These are phyloP conservation scores for Gastrolobium bilobum DNA, from an alignment of 306 rosid species.

Conservation along the genomic window DNA sequence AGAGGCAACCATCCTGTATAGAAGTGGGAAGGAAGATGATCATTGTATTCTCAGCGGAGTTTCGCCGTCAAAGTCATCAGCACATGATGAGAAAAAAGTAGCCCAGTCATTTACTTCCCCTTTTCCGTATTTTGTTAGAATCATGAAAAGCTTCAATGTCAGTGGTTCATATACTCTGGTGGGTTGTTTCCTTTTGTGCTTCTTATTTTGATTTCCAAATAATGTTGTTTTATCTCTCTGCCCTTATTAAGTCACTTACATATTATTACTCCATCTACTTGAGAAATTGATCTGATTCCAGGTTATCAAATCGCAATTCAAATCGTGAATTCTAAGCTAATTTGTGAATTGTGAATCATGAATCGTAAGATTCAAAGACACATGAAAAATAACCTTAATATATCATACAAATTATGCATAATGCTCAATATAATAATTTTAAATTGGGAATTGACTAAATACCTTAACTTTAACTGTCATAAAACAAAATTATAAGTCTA, in stretches of 20 bases:
- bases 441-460: too few relatives aligned
- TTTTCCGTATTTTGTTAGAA: slow-evolving; percentile 82
- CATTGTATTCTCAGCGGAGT: slow-evolving; percentile 52
- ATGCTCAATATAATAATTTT: too few relatives aligned
- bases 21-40: slow-evolving; percentile 62
- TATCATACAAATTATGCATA: too few relatives aligned
- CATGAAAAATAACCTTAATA: too few relatives aligned
- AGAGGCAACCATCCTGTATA: slow-evolving; percentile 58
- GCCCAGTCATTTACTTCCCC: slow-evolving; percentile 79
- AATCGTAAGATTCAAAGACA: too few relatives aligned
- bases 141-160: slow-evolving; percentile 92
- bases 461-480: too few relatives aligned
- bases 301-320: too few relatives aligned
- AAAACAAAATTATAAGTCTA: too few relatives aligned
- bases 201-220: slow-evolving; percentile 32
- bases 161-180: slow-evolving; percentile 93
- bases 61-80: slow-evolving; percentile 61
- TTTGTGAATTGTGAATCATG: too few relatives aligned
- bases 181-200: slow-evolving; percentile 55
- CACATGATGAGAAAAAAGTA: slow-evolving; percentile 70
- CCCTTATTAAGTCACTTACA: slow-evolving; percentile 29
- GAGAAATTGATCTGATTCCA: background rate
- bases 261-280: slow-evolving; percentile 33
- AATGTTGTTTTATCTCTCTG: slow-evolving; percentile 19
- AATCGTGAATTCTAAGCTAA: too few relatives aligned